These are phyloP conservation scores for Epichloe amarillans DNA, from an alignment of 2,329 filamentous ascomycete genomes.

Conservation along the genomic window DNA sequence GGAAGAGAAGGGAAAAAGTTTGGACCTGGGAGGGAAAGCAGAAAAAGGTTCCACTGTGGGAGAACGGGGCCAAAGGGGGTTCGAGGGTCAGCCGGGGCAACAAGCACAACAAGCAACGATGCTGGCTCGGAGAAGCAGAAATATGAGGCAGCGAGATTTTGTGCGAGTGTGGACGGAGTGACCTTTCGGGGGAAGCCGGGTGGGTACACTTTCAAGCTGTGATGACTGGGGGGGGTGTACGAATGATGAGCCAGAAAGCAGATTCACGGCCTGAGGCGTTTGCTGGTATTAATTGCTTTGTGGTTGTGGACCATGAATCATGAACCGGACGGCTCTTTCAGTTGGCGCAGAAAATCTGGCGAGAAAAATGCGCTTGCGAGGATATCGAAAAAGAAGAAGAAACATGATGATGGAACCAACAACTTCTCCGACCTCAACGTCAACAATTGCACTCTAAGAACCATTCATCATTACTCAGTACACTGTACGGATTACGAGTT, in stretches of 20 bases:
- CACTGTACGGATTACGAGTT: not conserved
- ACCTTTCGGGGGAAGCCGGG: conserved; percentile 23
- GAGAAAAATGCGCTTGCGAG: not conserved
- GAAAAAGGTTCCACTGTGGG: conserved; percentile 21
- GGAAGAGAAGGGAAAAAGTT: conserved; percentile 26
- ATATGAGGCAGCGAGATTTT: conserved; percentile 19
- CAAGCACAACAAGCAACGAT: conserved; percentile 14
- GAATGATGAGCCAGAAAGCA: conserved; percentile 6
- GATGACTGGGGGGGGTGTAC: conserved; percentile 8
- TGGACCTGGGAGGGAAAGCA: conserved; percentile 22
- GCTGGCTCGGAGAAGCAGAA: conserved; percentile 5
- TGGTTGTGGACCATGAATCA: conserved; percentile 7
- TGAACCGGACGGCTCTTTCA: not conserved
- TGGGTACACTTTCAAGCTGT: conserved; percentile 17
- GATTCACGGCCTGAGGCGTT: conserved; percentile 20
- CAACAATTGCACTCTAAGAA: too few relatives aligned
- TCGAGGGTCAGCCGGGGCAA: conserved; percentile 23
- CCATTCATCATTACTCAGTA: too few relatives aligned
- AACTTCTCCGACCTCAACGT: too few relatives aligned
- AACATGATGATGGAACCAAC: too few relatives aligned
- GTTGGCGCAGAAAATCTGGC: not conserved
- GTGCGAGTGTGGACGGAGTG: conserved; percentile 17
- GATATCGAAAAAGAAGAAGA: not conserved
- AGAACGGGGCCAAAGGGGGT: conserved; percentile 16
- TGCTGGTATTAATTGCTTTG: conserved; percentile 3